Evolutionary conservation across 140 eudicot genomes (phyloP), one percentile per base, ranked within the genome.

Genomic region (Erigeron philadelphicus): DNA sequence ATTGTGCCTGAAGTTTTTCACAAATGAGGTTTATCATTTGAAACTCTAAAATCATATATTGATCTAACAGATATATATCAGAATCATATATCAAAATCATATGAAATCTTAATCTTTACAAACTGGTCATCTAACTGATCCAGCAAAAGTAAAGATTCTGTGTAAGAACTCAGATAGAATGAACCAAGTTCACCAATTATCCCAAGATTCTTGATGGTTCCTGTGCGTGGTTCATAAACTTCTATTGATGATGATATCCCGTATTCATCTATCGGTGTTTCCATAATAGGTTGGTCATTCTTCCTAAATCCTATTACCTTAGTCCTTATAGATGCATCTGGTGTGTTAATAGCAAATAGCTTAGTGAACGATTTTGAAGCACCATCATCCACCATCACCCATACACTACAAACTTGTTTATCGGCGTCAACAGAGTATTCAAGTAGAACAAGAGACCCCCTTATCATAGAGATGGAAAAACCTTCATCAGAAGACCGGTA

Each of bases 391-490:
- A 12, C 25, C 25, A 21, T 61, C 19, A 57, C 3, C 63, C 63
- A 57, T 9, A 57, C 63, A 9, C 12, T 41, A 57, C 42, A 57
- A 57, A 57, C 63, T 18, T 56, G 38, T 7, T 56, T 8, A 0
- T 18, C 13, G 38, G 4, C 10, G 13, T 7, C 9, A 2, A 12
- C 3, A 7, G 8, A 9, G 13, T 18, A 11, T 5, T 57, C 50
- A 35, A 68, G 50, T 38, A 68, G 38, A n/a, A 16, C 72, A 31
- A 68, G 63, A n/a, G 72, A 68, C 17, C 10, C 72, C n/a, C 35
- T 0, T 50, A 68, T 3, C 61, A 35, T 53, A 52, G 62, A 52
- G 2, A 52, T 0, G 38, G 25, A 21, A 21, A 21, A 21, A 21
- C 1, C 25, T 6, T 15, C 1, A 2, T 0, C 25, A 19, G 10